Conservation (phyloP, 2,329 filamentous ascomycete genomes). For the Cryphonectria nitschkei region DNA sequence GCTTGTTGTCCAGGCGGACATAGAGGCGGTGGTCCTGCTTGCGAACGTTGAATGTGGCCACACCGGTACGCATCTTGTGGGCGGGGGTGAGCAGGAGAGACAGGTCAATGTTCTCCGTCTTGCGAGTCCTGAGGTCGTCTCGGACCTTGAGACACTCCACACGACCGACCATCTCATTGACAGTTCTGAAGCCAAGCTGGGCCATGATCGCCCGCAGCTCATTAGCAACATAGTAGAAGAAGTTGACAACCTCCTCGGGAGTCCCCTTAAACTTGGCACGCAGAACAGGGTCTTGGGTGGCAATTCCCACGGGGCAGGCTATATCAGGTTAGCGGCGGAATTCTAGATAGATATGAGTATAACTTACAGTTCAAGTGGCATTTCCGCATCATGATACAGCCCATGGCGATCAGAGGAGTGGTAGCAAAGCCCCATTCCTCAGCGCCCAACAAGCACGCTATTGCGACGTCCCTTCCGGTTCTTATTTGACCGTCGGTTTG, state of each 20-base stretch:
- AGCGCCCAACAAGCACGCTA: conserved; percentile 93
- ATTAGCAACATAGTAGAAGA: conserved; percentile 97
- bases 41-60: conserved; percentile 95
- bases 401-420: conserved; percentile 92
- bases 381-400: conserved; percentile 93
- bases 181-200: conserved; percentile 87
- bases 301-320: conserved; percentile 78
- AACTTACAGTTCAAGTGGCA: conserved; percentile 49
- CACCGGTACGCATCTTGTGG: conserved; percentile 91
- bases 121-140: conserved; percentile 83
- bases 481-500: conserved; percentile 95
- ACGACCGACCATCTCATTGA: conserved; percentile 97
- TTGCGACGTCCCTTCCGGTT: conserved; percentile 90
- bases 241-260: conserved; percentile 97
- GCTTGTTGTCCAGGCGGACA: conserved; percentile 92
- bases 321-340: no score
- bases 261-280: conserved; percentile 92
- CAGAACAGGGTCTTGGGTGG: conserved; percentile 92
- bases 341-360: no score
- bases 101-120: conserved; percentile 91
- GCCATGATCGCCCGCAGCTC: conserved; percentile 97
- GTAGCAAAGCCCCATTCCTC: conserved; percentile 98
- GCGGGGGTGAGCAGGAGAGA: conserved; percentile 92
- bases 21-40: conserved; percentile 97
- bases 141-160: conserved; percentile 85